Evolutionary conservation across 2,329 filamentous ascomycete genomes (phyloP).

Genomic region (Phoma herbarum): DNA sequence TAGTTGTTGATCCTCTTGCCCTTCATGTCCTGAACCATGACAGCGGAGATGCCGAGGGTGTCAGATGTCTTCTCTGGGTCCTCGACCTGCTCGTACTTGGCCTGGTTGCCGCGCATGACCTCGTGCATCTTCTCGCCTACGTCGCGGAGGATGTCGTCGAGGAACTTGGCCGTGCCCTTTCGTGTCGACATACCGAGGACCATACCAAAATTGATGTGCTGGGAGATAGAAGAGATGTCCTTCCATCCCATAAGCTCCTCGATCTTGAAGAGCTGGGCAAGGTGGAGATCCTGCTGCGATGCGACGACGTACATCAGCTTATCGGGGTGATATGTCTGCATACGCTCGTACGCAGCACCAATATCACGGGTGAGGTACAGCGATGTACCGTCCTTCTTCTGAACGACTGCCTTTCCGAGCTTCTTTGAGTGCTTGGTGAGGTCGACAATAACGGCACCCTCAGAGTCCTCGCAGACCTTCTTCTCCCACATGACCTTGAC

Average conservation of each 20-base stretch:
- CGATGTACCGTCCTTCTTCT: constrained; percentile 72
- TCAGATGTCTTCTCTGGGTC: constrained; percentile 85
- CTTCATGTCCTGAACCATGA: constrained; percentile 98
- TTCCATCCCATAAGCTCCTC: constrained; percentile 68
- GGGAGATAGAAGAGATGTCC: constrained; percentile 66
- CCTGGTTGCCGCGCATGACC: constrained; percentile 88
- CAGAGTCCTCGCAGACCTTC: constrained; percentile 69
- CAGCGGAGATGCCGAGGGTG: constrained; percentile 87
- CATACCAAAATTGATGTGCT: constrained; percentile 73
- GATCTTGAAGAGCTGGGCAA: constrained; percentile 72
- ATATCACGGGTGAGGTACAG: constrained; percentile 76
- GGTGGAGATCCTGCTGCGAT: constrained; percentile 70
- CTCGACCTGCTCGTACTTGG: constrained; percentile 89
- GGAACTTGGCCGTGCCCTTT: constrained; percentile 65
- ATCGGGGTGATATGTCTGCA: constrained; percentile 69
- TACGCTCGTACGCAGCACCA: constrained; percentile 70
- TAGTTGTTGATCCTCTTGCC: constrained; percentile 83
- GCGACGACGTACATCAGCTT: constrained; percentile 75
- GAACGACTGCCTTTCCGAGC: constrained; percentile 71
- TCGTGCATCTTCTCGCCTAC: constrained; percentile 97
- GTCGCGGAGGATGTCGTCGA: constrained; percentile 60
- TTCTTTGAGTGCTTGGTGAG: constrained; percentile 75
- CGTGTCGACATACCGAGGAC: constrained; percentile 70
- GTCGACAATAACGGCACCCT: constrained; percentile 74
- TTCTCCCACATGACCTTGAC: constrained; percentile 67